Evolutionary conservation across 305 asterid genomes (phyloP).

Genomic region (Fraxinus floribunda): DNA sequence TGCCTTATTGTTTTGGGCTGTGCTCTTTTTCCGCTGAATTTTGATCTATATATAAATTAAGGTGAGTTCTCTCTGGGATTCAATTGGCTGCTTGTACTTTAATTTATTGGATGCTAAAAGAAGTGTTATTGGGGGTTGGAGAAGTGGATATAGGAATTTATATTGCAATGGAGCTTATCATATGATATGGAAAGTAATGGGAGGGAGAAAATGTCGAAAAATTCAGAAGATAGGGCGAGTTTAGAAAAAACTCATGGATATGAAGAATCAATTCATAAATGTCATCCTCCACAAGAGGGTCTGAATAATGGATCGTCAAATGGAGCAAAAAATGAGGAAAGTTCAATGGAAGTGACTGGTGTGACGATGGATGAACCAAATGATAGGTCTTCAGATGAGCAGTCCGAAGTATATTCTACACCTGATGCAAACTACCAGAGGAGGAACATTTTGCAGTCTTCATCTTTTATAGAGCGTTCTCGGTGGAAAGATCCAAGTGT

Average conservation of each 20-base stretch:
- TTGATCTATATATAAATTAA: constrained; percentile 17
- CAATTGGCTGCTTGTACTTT: neutral
- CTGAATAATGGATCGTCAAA: constrained; percentile 15
- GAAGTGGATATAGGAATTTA: constrained; percentile 26
- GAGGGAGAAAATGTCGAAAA: constrained; percentile 27
- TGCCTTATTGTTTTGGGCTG: constrained; percentile 4
- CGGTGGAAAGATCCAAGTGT: constrained; percentile 30
- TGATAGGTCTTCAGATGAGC: constrained; percentile 34
- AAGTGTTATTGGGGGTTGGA: constrained; percentile 13
- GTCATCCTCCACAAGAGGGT: constrained; percentile 9
- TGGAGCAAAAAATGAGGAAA: constrained; percentile 16
- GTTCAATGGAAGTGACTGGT: constrained; percentile 16
- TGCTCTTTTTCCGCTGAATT: constrained; percentile 18
- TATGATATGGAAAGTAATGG: constrained; percentile 58
- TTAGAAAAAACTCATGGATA: constrained; percentile 20
- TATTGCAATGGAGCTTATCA: constrained; percentile 27
- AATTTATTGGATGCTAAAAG: neutral
- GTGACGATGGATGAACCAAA: constrained; percentile 26
- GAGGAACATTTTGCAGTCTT: constrained; percentile 33
- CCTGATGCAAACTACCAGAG: constrained; percentile 35
- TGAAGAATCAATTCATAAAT: constrained; percentile 16
- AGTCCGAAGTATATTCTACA: constrained; percentile 45
- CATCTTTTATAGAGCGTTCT: constrained; percentile 42
- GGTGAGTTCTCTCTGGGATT: constrained; percentile 24
- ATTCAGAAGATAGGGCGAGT: constrained; percentile 29